Evolutionary conservation across 768 basidiomycete species (phyloP), one percentile per base, ranked within the genome.

Genomic region (Hypholoma sublateritium): DNA sequence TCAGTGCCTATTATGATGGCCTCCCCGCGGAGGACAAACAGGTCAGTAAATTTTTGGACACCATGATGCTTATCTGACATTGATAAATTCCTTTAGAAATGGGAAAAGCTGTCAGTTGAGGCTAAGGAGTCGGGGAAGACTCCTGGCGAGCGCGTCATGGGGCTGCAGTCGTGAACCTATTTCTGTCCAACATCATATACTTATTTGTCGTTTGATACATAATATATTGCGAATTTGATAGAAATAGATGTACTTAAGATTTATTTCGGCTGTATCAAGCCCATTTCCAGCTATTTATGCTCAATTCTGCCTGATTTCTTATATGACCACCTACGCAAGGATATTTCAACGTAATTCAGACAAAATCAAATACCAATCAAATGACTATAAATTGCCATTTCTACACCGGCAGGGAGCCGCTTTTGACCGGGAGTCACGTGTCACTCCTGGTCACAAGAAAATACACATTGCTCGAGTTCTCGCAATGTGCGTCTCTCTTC

Each of bases 21-120:
- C 56, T 57, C 19, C 52, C 50, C n/a, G 34, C 50, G 28, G 56
- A 57, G 25, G 56, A 17, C 24, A 57, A 45, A 24, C n/a, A 57
- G 56, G 56, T 57, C 17, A 57, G 56, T 32, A 51, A 7, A 4
- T 17, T 44, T 22, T 41, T 12, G 39, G 25, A 52, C 39, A 52
- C 36, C 39, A 13, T 41, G 36, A 44, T 35, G 19, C 21, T 19
- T 28, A n/a, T 45, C 52, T 53, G 28, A 53, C 41, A 53, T 34
- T 39, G 19, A 24, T 22, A 36, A 9, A 53, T 42, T 8, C 25
- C 25, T 34, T 32, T 52, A 53, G 52, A 44, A 53, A 24, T 53
- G 52, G 52, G 52, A 44, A 53, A 53, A 42, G 11, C 13, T 43
- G 13, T 53, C 52, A 45, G 41, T 44, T 22, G 41, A 53, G 19